Evolutionary conservation across 192 early-diverging fungal species (phyloP), one percentile per base, ranked within the genome.

Genomic region (Gaertneriomyces semiglobifer): DNA sequence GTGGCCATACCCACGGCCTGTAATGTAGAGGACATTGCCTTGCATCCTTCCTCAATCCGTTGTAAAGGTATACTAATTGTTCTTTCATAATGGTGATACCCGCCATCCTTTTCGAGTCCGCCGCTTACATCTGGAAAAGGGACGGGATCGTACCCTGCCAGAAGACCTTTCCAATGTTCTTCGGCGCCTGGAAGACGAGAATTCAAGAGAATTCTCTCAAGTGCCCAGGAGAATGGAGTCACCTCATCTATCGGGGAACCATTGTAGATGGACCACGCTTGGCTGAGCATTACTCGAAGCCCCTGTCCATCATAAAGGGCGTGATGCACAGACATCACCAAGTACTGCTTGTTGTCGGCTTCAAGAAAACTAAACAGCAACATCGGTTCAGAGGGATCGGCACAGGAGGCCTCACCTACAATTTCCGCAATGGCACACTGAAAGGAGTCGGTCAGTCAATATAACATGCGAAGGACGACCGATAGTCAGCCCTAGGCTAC

Each of bases 301-400:
- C 44, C 56, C 44, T 66, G 73, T 33, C 69, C 75, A 44, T 77
- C 75, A 62, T 76, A 77, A 4, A 75, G 9, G 5, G 68, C 60
- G 53, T 77, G 75, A 47, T 76, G 73, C 6, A 73, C 39, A 20
- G 62, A 51, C 25, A 74, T 25, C 16, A 75, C 45, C 18, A 77
- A 44, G 45, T 60, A 65, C 7, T 10, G 39, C 8, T 10, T 40
- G 39, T 12, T 25, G 12, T 10, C n/a, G n/a, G 12, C n/a, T 25
- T 72, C 41, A 8, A 72, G 11, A 11, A 62, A 44, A 7, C 42
- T 70, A 7, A 53, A 33, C 25, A 33, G 25, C 25, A 33, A 33
- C 25, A 33, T 33, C 25, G 25, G 25, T 33, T 33, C 25, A 33
- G 25, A 33, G 25, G 25, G 25, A 33, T 33, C 2, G 25, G 25